Evolutionary conservation across 2,329 filamentous ascomycete genomes (phyloP), one percentile per base, ranked within the genome.

Genomic region (Corniculantispora saksenae): DNA sequence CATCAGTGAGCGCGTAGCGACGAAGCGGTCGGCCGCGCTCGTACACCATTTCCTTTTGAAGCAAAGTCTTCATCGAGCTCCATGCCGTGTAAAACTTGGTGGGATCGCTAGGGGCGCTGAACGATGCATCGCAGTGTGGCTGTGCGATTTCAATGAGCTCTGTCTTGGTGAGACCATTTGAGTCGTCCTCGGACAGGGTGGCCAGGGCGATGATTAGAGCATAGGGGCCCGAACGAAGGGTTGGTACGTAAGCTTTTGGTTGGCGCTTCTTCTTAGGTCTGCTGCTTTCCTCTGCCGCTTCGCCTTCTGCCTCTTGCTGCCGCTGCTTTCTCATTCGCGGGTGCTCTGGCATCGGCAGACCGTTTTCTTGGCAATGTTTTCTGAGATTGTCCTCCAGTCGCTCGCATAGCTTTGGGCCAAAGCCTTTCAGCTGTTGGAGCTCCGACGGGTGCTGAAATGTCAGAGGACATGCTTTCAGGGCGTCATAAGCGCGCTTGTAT

Each of bases 11-110:
- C 2, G 83, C 81, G 72, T 93, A 95, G 68, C 84, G 86, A 66
- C 87, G 85, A 21, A 87, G 76, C 0, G 91, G 91, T 19, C 89
- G 83, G 0, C 91, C 89, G 61, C 86, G 87, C 69, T 91, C 89
- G 64, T 88, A 89, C 0, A 94, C 90, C 3, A 94, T 78, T 65
- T 93, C 90, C 72, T 94, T 93, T 62, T 87, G 82, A 6, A 89
- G 70, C 38, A 95, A 78, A 0, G 89, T 92, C 73, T 91, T 92
- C 84, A 94, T 93, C 1, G 91, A 93, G 71, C 86, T 90, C 91
- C 91, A 95, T 0, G 92, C 92, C 0, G 91, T 94, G 70, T 92
- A 91, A 70, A 86, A 91, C 64, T 88, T 90, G 13, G 83, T 88
- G 0, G 90, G 81, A 62, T 92, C 89, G 48, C 80, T 82, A 0